A percentile compares a stretch with the other conserved stretches of the same genome.
Conservation (phyloP, 179 eudicot species). For the Gypsophila paniculata region DNA sequence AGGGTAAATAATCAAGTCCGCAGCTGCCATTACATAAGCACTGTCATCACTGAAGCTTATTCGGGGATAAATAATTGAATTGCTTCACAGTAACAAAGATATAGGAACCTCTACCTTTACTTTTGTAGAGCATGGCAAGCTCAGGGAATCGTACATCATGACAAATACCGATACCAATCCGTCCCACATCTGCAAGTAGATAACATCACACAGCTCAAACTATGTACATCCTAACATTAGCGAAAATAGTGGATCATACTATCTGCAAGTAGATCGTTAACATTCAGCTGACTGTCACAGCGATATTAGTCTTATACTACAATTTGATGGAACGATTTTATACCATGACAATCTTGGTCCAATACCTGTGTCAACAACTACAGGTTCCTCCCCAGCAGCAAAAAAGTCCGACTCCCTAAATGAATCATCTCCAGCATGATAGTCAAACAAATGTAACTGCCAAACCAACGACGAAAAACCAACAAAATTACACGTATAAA, state of each 20-base stretch:
- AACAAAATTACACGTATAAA: not conserved
- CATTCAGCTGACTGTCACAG: not conserved
- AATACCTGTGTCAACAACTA: constrained; percentile 18
- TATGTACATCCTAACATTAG: not conserved
- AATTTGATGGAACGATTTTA: not conserved
- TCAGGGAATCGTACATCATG: constrained; percentile 57
- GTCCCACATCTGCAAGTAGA: constrained; percentile 43
- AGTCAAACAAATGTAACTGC: constrained; percentile 56
- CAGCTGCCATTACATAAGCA: constrained; percentile 20
- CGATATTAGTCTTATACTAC: not conserved
- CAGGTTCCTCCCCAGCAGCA: constrained; percentile 43
- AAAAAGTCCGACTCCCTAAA: constrained; percentile 45
- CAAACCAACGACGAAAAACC: not conserved
- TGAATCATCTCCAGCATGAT: constrained; percentile 35
- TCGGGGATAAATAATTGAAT: not conserved
- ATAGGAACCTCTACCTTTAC: constrained; percentile 30
- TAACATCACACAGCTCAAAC: not conserved
- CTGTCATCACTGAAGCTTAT: not conserved
- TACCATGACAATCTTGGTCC: not conserved
- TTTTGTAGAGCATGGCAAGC: constrained; percentile 35
- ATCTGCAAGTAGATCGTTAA: too few species aligned
- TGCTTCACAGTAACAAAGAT: not conserved
- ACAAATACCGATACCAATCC: constrained; percentile 60
- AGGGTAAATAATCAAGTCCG: constrained; percentile 26
- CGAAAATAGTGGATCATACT: too few species aligned